phyloP scores from a whole-genome alignment of 1,139 yeast genomes.

The Candida sp. region DNA sequence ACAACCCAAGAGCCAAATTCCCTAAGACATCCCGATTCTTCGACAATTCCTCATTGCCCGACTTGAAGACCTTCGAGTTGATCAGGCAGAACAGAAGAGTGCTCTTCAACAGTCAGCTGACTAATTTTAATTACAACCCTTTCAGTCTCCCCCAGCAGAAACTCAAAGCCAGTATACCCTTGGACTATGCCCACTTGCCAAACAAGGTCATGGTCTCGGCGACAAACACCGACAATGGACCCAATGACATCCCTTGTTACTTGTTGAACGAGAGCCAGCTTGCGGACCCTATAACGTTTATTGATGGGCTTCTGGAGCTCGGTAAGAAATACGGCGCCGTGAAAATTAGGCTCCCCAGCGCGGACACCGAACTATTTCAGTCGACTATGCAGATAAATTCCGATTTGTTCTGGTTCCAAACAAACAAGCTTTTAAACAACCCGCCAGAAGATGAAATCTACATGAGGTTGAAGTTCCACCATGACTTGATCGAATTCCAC shows the following conservation, averaged over 20 bases:
- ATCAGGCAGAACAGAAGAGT: slow-evolving; percentile 21
- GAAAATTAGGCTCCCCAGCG: slow-evolving; percentile 62
- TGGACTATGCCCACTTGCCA: slow-evolving; percentile 37
- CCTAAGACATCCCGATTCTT: slow-evolving; percentile 44
- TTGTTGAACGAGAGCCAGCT: slow-evolving; percentile 44
- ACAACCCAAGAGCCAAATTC: slow-evolving; percentile 18
- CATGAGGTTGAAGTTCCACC: slow-evolving; percentile 33
- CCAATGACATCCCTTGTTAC: slow-evolving; percentile 49
- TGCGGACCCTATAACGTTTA: slow-evolving; percentile 53
- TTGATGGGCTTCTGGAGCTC: slow-evolving; percentile 46
- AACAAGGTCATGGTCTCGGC: slow-evolving; percentile 22
- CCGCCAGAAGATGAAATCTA: slow-evolving; percentile 32
- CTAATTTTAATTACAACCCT: slow-evolving; percentile 46
- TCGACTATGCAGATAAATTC: slow-evolving; percentile 16
- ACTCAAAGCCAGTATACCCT: slow-evolving; percentile 42
- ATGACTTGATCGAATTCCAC: slow-evolving; percentile 25
- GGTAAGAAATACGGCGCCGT: slow-evolving; percentile 74
- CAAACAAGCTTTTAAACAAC: slow-evolving; percentile 23
- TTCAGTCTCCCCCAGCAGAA: slow-evolving; percentile 46
- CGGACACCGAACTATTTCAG: slow-evolving; percentile 30
- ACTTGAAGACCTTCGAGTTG: slow-evolving; percentile 27
- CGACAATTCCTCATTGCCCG: slow-evolving; percentile 29
- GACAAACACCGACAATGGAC: slow-evolving; percentile 4
- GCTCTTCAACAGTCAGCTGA: slow-evolving; percentile 28
- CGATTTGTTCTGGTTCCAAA: slow-evolving; percentile 18